Evolutionary conservation across 1,284 basidiomycete species (phyloP), one percentile per base, ranked within the genome.

Genomic region (Rhodotorula sp.): DNA sequence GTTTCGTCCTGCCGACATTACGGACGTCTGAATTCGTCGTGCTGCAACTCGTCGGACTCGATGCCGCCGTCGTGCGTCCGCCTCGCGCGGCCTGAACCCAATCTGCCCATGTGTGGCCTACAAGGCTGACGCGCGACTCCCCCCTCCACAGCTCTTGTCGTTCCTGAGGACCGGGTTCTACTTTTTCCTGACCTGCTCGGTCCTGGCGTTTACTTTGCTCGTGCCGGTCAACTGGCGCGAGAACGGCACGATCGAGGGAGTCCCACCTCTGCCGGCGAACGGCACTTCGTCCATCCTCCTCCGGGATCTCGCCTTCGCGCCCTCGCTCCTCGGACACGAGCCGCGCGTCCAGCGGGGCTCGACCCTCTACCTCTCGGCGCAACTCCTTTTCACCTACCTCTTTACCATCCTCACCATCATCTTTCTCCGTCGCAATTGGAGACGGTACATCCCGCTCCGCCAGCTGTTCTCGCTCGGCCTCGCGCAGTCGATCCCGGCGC

Each of bases 151-250:
- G 92, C 85, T 98, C 6, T 86, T 99, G 50, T 92, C 89, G 77
- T 99, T 99, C 83, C 90, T 94, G 85, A 94, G 95, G 81, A 97
- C 91, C 86, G 88, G 90, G 0, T 98, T 97, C 81, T 88, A 90
- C 79, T 85, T 97, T 45, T 97, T 98, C 81, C 81, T 88, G 43
- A 77, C 82, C n/a, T 70, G 92, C 79, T 92, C 92, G 1, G 79
- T 93, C 58, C 87, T 92, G 70, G 92, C 92, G 8, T 83, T 89
- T 2, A 80, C 86, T 2, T 87, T 94, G 23, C 85, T 97, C 23
- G 94, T 95, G 87, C 94, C 94, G 2, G 85, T 95, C 64, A 95
- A 97, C 78, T 88, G 81, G 66, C 82, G 84, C 86, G 87, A 90
- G 88, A 81, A 92, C 72, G 86, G 90, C 4, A 88, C 88, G 60